Conservation (phyloP, 129 eudicot species). For the Flaveria ramosissima region DNA sequence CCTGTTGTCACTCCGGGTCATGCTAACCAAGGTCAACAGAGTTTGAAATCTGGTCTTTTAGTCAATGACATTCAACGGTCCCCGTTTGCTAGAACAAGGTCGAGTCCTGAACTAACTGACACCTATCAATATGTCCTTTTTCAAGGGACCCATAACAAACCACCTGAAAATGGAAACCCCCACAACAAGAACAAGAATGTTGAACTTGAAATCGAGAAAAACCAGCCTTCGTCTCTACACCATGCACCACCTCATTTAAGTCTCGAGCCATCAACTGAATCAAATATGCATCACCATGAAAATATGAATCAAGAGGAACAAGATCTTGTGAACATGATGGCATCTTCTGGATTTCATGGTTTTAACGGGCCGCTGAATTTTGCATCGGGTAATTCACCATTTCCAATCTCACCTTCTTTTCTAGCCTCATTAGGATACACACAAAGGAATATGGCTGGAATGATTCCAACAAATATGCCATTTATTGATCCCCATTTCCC, state of each 20-base stretch:
- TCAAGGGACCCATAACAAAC: conserved; percentile 48
- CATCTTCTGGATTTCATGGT: conserved; percentile 64
- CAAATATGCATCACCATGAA: conserved; percentile 43
- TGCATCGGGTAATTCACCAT: conserved; percentile 61
- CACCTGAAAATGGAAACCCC: conserved; percentile 44
- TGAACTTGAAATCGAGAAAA: conserved; percentile 51
- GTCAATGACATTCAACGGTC: conserved; percentile 57
- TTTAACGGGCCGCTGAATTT: conserved; percentile 65
- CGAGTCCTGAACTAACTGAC: conserved; percentile 92
- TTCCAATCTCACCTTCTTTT: conserved; percentile 60
- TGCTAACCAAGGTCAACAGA: conserved; percentile 48
- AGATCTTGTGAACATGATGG: conserved; percentile 88
- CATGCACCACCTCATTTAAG: conserved; percentile 43
- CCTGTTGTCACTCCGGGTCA: conserved; percentile 33
- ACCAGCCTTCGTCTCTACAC: conserved; percentile 40
- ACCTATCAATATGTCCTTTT: conserved; percentile 46
- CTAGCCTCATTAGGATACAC: conserved; percentile 72
- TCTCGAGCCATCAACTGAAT: conserved; percentile 43
- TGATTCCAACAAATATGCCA: conserved; percentile 67
- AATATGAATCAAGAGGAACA: conserved; percentile 81
- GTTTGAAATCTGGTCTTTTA: conserved; percentile 44
- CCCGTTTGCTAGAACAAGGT: conserved; percentile 77
- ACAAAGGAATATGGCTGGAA: conserved; percentile 60
- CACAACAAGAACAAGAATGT: conserved; percentile 52
- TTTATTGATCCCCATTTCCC: conserved; percentile 60